Base-by-base conservation (phyloP, 2,329 filamentous ascomycete species). In the Fusarium aywerte region DNA sequence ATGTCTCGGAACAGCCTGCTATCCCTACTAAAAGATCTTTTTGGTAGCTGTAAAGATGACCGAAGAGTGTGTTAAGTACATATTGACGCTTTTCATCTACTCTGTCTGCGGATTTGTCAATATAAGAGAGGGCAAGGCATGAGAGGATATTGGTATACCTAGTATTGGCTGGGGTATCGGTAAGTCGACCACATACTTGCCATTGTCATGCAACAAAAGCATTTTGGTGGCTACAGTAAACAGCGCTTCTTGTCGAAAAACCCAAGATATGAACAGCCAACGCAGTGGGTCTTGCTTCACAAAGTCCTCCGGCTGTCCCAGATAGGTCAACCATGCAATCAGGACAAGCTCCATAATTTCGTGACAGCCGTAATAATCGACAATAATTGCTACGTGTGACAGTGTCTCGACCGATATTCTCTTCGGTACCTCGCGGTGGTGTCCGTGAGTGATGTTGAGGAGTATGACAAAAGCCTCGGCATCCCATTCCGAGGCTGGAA, bases 341-440 rank as follows among this genome's bases (percentile, higher is more conserved):
- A 64, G 12, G 12, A 70, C 58, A 5, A 70, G 9, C 11, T 74
- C 67, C 2, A 71, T 55, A 8, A 67, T 49, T 12, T 77, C 75
- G 25, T 73, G 67, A 29, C 71, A 76, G 5, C 74, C 49, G 15
- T 75, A 76, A 27, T 77, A 75, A n/a, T 77, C 73, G 2, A 76
- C 72, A 4, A 77, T 50, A 7, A 73, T 67, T 0, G 74, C 73
- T 9, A 76, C 53, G 25, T 75, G 73, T 3, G 73, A 67, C 1
- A 76, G 45, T 23, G 63, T 72, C 21, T 75, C 71, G 2, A 74
- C 55, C 1, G 43, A 50, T 9, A 76, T 31, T 0, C 5, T 23
- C 2, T 57, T 57, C 0, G 75, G 73, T 0, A 77, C 69, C 5
- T 44, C 50, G 40, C 61, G 58, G 8, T 68, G 62, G 10, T 69